Conservation (phyloP, 805 yeast genomes). For the Scheffersomyces stipitis region DNA sequence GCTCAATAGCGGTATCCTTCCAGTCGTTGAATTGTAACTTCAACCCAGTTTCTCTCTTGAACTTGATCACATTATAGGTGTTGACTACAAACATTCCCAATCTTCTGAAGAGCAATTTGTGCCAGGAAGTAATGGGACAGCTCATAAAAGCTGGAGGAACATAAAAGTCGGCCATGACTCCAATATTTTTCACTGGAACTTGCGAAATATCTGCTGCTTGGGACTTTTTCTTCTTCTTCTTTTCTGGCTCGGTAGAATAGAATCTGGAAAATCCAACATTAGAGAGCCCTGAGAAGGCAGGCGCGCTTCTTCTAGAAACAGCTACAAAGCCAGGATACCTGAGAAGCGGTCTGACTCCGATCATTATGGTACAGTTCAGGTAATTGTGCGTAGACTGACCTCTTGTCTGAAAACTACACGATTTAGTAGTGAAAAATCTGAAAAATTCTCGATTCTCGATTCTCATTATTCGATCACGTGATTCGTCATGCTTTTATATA, state of each 20-base stretch:
- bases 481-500: too few relatives aligned
- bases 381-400: too few relatives aligned
- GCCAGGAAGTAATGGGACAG: slow-evolving; percentile 36
- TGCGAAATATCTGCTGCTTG: slow-evolving; percentile 32
- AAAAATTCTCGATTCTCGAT: too few relatives aligned
- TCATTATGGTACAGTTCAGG: too few relatives aligned
- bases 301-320: neutral
- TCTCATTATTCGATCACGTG: too few relatives aligned
- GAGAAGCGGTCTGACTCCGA: neutral
- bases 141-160: slow-evolving; percentile 35
- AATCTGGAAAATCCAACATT: slow-evolving; percentile 1
- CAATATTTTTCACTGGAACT: slow-evolving; percentile 38
- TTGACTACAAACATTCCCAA: slow-evolving; percentile 68
- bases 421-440: too few relatives aligned
- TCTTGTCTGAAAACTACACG: too few relatives aligned
- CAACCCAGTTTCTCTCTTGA: slow-evolving; percentile 41
- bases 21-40: slow-evolving; percentile 67
- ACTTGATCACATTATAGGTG: slow-evolving; percentile 52
- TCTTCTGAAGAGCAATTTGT: slow-evolving; percentile 53
- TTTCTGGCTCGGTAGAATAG: slow-evolving; percentile 13
- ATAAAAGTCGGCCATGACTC: slow-evolving; percentile 44
- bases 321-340: neutral
- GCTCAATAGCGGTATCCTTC: slow-evolving; percentile 83
- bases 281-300: slow-evolving; percentile 1
- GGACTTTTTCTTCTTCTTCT: slow-evolving; percentile 13